A percentile compares a stretch with the other conserved stretches of the same genome.
Evolutionary conservation across 2,329 filamentous ascomycete genomes (phyloP).

Genomic region (Penicillium sp.): DNA sequence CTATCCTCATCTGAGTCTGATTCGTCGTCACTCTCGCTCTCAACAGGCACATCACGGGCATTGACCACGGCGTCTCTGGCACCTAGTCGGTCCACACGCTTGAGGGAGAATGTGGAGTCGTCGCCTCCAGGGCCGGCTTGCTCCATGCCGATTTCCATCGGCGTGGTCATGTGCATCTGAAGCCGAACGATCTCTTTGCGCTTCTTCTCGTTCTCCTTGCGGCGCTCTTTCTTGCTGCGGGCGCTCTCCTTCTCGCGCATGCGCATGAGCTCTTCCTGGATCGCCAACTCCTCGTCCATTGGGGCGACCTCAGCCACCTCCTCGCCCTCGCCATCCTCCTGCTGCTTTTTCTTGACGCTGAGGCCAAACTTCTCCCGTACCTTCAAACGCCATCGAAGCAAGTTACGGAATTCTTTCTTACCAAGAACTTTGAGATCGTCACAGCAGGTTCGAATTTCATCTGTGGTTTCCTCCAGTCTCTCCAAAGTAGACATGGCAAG

Average conservation of each 20-base stretch:
- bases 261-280: conserved; percentile 82
- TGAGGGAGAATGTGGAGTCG: conserved; percentile 84
- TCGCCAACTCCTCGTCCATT: conserved; percentile 92
- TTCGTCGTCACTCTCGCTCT: conserved; percentile 63
- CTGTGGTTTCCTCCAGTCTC: conserved; percentile 81
- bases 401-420: conserved; percentile 87
- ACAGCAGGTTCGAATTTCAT: conserved; percentile 78
- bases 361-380: conserved; percentile 91
- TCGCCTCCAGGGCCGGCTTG: conserved; percentile 76
- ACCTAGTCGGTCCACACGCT: conserved; percentile 74
- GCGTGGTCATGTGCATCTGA: conserved; percentile 95
- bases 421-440: conserved; percentile 86
- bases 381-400: conserved; percentile 86
- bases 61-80: conserved; percentile 69
- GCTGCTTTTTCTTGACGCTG: conserved; percentile 67
- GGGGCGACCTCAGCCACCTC: conserved; percentile 81
- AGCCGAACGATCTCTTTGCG: conserved; percentile 93
- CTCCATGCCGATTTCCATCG: conserved; percentile 93
- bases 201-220: conserved; percentile 90
- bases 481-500: conserved; percentile 83
- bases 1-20: conserved; percentile 62
- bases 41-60: conserved; percentile 72
- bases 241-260: conserved; percentile 77
- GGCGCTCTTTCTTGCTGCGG: conserved; percentile 78
- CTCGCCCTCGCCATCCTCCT: conserved; percentile 57